phyloP scores from a whole-genome alignment of 805 yeast species.

The Candida silvatica region DNA sequence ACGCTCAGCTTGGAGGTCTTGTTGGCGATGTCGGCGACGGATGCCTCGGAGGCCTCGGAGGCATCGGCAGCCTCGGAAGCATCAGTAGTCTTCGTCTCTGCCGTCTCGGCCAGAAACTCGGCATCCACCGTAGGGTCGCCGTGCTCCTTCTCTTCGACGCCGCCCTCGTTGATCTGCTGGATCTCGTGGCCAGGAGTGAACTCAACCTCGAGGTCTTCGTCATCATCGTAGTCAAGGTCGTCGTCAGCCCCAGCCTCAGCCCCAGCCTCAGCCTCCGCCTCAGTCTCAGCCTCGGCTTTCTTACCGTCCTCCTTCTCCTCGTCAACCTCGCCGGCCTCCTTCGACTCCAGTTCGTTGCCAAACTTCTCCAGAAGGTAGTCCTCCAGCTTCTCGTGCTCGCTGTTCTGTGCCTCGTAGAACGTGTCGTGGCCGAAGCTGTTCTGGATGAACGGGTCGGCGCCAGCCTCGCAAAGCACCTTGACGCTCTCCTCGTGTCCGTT shows the following conservation, averaged over 20 bases:
- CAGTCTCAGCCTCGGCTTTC: no score
- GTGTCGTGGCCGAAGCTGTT: slow-evolving; percentile 76
- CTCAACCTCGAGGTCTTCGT: slow-evolving; percentile 24
- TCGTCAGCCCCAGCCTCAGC: no score
- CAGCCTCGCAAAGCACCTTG: slow-evolving; percentile 60
- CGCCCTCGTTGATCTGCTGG: slow-evolving; percentile 38
- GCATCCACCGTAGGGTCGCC: slow-evolving; percentile 20
- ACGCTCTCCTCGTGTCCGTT: slow-evolving; percentile 78
- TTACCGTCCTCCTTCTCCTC: slow-evolving; percentile 29
- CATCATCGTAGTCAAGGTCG: slow-evolving; percentile 22
- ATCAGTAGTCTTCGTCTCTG: no score
- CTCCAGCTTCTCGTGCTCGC: slow-evolving; percentile 67
- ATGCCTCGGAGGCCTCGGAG: no score
- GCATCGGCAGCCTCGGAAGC: no score
- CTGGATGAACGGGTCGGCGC: slow-evolving; percentile 74
- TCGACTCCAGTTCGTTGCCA: slow-evolving; percentile 52
- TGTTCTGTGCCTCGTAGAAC: slow-evolving; percentile 82
- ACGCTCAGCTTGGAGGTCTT: no score
- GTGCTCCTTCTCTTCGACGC: slow-evolving; percentile 30
- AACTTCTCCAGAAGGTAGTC: slow-evolving; percentile 66
- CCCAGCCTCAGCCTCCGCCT: no score
- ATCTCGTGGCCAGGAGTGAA: slow-evolving; percentile 44
- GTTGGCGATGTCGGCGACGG: no score
- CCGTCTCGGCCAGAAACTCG: neutral
- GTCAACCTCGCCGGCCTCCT: slow-evolving; percentile 37